phyloP scores from a whole-genome alignment of 2,329 filamentous ascomycete species.

The Penicillium fuscoglaucum region DNA sequence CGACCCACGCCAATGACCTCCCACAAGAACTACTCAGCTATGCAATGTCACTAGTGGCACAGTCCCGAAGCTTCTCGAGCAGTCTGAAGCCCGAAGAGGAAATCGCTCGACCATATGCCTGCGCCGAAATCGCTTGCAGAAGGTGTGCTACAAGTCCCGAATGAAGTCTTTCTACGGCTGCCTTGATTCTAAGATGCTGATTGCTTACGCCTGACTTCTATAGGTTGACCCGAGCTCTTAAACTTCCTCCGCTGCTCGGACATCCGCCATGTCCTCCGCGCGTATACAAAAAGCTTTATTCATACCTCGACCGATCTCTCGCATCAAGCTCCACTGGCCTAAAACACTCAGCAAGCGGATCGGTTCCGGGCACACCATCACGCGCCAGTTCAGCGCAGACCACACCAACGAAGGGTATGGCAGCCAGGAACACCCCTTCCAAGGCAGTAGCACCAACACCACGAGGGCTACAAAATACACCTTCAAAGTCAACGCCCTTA shows the following conservation, averaged over 20 bases:
- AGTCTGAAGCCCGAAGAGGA: constrained; percentile 83
- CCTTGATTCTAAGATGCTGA: neutral
- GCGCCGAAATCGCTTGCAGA: constrained; percentile 86
- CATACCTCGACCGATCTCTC: constrained; percentile 74
- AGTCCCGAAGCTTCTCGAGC: constrained; percentile 74
- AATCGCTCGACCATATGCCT: constrained; percentile 79
- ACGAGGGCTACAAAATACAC: constrained; percentile 40
- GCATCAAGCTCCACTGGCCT: constrained; percentile 33
- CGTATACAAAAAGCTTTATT: constrained; percentile 81
- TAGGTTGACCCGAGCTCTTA: constrained; percentile 72
- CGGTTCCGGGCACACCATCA: constrained; percentile 35
- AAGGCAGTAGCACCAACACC: constrained; percentile 30
- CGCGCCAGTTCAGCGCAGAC: constrained; percentile 36
- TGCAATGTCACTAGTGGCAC: constrained; percentile 71
- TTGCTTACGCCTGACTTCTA: neutral
- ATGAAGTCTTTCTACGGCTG: neutral
- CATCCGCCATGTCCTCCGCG: constrained; percentile 75
- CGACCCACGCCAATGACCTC: constrained; percentile 67
- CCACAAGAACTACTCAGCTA: constrained; percentile 70
- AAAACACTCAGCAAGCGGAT: constrained; percentile 38
- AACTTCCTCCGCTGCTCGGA: constrained; percentile 74
- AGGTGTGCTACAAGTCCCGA: constrained; percentile 52
- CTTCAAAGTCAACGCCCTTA: constrained; percentile 47
- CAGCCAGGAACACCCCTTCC: constrained; percentile 28
- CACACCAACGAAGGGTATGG: constrained; percentile 38